Percentiles rank a stretch among this genome's conserved stretches.
These are phyloP conservation scores for Hypoxylon sp. DNA, from an alignment of 2,329 filamentous ascomycete genomes.

Conservation along the genomic window DNA sequence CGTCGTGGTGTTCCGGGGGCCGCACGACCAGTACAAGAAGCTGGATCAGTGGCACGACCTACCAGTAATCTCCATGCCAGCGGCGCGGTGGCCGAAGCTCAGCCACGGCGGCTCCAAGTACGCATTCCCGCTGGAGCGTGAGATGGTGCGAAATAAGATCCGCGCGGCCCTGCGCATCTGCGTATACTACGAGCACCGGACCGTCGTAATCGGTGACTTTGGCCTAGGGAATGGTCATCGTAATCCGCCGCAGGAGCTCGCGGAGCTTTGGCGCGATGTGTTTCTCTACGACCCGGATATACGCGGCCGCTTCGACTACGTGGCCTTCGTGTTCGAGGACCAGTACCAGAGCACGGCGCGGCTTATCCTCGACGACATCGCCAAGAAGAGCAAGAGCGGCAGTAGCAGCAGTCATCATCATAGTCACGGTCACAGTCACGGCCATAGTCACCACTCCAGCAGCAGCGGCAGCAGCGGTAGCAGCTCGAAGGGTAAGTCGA, in stretches of 20 bases:
- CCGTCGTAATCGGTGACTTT: conserved; percentile 75
- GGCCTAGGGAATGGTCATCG: conserved; percentile 74
- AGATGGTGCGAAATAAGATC: conserved; percentile 81
- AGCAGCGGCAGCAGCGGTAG: conserved; percentile 21
- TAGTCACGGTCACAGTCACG: conserved; percentile 48
- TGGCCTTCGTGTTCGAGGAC: conserved; percentile 77
- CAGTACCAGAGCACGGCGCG: conserved; percentile 67
- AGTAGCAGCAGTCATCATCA: conserved; percentile 25
- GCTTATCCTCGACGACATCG: conserved; percentile 69
- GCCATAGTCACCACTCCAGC: conserved; percentile 8
- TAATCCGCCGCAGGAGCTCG: conserved; percentile 76
- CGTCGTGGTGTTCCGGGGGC: conserved; percentile 81
- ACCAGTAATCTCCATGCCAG: conserved; percentile 81
- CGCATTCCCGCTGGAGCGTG: conserved; percentile 78
- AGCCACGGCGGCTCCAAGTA: conserved; percentile 77
- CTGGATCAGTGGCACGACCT: conserved; percentile 71
- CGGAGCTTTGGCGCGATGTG: conserved; percentile 76
- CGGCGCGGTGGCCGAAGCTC: conserved; percentile 80
- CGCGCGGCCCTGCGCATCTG: conserved; percentile 79
- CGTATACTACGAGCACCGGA: conserved; percentile 69
- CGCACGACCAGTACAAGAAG: conserved; percentile 74
- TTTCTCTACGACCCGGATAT: conserved; percentile 75
- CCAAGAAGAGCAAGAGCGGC: conserved; percentile 63
- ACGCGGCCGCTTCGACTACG: conserved; percentile 72
- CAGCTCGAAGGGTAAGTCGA: conserved; percentile 53